Evolutionary conservation across 495 filamentous ascomycete genomes (phyloP), one percentile per base, ranked within the genome.

Genomic region (Hypoxylon fragiforme): DNA sequence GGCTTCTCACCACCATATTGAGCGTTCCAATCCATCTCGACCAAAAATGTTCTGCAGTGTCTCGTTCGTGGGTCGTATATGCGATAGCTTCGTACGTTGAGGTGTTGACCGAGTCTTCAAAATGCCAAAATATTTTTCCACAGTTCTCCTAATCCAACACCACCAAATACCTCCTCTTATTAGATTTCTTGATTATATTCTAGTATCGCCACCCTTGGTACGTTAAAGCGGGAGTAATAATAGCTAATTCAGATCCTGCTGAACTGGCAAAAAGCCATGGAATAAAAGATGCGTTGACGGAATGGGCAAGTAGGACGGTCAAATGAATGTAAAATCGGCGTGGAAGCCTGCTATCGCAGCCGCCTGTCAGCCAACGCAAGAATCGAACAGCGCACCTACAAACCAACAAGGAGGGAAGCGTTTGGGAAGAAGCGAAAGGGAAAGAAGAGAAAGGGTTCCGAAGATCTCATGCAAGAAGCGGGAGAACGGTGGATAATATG

Each of bases 201-300:
- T 36, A 43, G 44, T 38, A 45, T 34, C 37, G 21, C 49, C 47
- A 56, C 48, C 43, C 44, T 60, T 6, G 54, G 49, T 44, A 44
- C 34, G 47, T 12, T 21, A 36, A 47, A 38, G 30, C n/a, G 50
- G 41, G 44, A 24, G 41, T 46, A 62, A 53, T 44, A 6, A n/a
- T 37, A n/a, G 38, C 48, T 52, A 66, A 72, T 77, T 80, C 79
- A 82, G 79, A 81, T 70, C 79, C 79, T 75, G 79, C 79, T 82
- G 79, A 81, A 75, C 62, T 67, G 67, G 71, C 60, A 56, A 65
- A 65, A 46, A 60, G 67, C 63, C 64, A 64, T 58, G 31, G 54
- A 67, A 72, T 21, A 45, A 54, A 64, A 59, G 45, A 68, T 62
- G 38, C 34, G 36, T 37, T 40, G 42, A 56, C 46, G 28, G 50